phyloP scores from a whole-genome alignment of 352 stramenopile genomes.

The Globisporangium recalcitrans region DNA sequence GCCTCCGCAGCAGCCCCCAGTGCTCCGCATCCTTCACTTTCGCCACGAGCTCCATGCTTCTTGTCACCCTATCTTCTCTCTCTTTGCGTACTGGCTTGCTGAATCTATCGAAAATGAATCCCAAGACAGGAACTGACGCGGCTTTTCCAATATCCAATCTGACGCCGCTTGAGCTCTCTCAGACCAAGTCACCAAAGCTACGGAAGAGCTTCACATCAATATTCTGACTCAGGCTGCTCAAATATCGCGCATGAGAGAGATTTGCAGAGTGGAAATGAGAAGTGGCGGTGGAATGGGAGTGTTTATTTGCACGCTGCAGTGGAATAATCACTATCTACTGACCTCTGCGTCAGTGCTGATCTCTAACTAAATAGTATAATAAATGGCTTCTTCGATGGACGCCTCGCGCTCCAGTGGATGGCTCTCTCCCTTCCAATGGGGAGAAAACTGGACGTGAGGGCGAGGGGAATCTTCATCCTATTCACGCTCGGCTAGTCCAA shows the following conservation, averaged over 20 bases:
- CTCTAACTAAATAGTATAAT: conserved; percentile 12
- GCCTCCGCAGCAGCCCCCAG: conserved; percentile 45
- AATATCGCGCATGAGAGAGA: not conserved
- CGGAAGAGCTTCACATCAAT: not conserved
- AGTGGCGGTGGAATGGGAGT: not conserved
- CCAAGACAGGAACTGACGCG: not conserved
- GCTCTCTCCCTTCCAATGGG: conserved; percentile 11
- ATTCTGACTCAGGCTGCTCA: not conserved
- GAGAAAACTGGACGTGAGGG: not conserved
- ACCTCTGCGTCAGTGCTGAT: conserved; percentile 1
- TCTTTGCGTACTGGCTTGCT: no score
- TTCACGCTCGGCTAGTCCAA: not conserved
- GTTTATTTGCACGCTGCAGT: not conserved
- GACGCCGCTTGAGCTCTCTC: not conserved
- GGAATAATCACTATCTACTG: not conserved
- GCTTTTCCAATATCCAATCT: not conserved
- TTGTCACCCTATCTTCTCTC: not conserved
- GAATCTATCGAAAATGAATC: not conserved
- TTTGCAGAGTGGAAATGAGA: not conserved
- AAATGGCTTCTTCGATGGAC: conserved; percentile 1
- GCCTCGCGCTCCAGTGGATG: not conserved
- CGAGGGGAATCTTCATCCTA: not conserved
- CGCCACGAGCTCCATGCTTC: conserved; percentile 40
- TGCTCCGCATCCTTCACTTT: conserved; percentile 61
- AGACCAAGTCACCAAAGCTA: not conserved